Conservation (phyloP, 768 basidiomycete species). For the Naganishia vishniacii region DNA sequence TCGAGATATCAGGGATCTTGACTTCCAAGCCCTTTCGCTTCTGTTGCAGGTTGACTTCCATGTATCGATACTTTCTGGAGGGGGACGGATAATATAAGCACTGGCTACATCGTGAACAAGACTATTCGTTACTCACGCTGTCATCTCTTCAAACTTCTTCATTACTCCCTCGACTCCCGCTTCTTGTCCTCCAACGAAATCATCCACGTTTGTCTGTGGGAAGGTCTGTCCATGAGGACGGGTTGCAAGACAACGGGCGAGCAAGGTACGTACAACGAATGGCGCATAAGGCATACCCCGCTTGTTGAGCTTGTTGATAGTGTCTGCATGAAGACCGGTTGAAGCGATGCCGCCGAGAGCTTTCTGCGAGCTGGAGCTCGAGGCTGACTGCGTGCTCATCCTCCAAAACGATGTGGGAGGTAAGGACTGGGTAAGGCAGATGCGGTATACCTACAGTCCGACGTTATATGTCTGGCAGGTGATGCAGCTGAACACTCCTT, state of each 20-base stretch:
- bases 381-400: background rate
- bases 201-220: conserved; percentile 72
- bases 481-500: no score
- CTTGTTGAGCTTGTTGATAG: conserved; percentile 60
- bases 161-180: conserved; percentile 72
- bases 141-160: conserved; percentile 78
- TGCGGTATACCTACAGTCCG: no score
- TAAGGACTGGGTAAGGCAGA: no score
- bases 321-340: conserved; percentile 24
- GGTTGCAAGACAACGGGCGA: background rate
- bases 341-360: conserved; percentile 24
- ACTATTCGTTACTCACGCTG: conserved; percentile 64
- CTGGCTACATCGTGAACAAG: background rate
- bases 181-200: conserved; percentile 73
- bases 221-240: background rate
- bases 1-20: conserved; percentile 93
- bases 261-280: conserved; percentile 66
- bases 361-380: background rate
- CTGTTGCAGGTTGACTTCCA: conserved; percentile 80
- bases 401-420: background rate
- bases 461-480: no score
- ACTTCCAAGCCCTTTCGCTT: conserved; percentile 73
- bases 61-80: conserved; percentile 91
- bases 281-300: conserved; percentile 92
- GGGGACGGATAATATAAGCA: background rate